Percentiles rank a stretch among this genome's conserved stretches.
These are phyloP conservation scores for Backusella luteola DNA, from an alignment of 192 early-diverging fungal genomes.

Conservation along the genomic window DNA sequence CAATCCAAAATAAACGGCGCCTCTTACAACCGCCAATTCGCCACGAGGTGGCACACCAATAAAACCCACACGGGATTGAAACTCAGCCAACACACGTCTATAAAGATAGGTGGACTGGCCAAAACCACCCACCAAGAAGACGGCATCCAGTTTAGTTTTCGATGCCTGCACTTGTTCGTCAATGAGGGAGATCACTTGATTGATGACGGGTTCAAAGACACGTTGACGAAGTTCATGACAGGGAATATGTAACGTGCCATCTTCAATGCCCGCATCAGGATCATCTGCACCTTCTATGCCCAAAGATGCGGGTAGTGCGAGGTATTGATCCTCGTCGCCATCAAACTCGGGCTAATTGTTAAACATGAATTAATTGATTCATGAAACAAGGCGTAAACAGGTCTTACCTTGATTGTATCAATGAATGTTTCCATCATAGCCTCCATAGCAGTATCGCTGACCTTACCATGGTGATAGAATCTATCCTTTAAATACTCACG, in stretches of 20 bases:
- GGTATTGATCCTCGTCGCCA: slow-evolving; percentile 49
- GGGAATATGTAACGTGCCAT: slow-evolving; percentile 45
- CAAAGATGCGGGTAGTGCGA: slow-evolving; percentile 45
- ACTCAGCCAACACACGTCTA: slow-evolving; percentile 43
- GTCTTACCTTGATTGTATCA: slow-evolving; percentile 41
- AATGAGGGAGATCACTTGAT: slow-evolving; percentile 46
- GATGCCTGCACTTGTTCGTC: slow-evolving; percentile 47
- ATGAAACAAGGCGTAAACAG: not conserved
- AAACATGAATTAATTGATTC: not conserved
- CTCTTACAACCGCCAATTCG: slow-evolving; percentile 50
- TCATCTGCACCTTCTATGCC: slow-evolving; percentile 47
- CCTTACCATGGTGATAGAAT: slow-evolving; percentile 39
- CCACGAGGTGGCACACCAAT: slow-evolving; percentile 47
- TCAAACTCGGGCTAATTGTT: slow-evolving; percentile 46
- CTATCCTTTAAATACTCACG: slow-evolving; percentile 36
- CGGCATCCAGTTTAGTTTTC: slow-evolving; percentile 40
- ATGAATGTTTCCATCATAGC: slow-evolving; percentile 44
- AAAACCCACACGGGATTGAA: slow-evolving; percentile 38
- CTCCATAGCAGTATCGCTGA: slow-evolving; percentile 41
- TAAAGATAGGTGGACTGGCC: slow-evolving; percentile 54
- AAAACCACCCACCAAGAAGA: slow-evolving; percentile 57
- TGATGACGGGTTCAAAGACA: slow-evolving; percentile 54
- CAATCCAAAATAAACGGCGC: slow-evolving; percentile 54
- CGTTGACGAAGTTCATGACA: slow-evolving; percentile 47
- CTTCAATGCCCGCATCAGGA: slow-evolving; percentile 47